phyloP scores from a whole-genome alignment of 495 filamentous ascomycete species.

The Pyrenula aspistea region DNA sequence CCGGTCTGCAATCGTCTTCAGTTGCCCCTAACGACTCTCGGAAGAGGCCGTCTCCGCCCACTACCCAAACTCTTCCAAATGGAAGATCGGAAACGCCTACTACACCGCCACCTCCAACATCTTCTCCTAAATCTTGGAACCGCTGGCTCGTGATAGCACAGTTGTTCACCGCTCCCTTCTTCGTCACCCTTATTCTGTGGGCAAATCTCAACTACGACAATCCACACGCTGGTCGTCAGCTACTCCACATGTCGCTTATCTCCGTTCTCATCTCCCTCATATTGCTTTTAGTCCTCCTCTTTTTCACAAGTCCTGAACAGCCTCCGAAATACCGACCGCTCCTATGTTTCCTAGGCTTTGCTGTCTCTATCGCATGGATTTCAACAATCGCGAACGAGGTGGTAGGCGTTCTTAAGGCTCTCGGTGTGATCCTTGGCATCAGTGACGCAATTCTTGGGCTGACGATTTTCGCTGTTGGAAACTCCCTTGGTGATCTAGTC shows the following conservation, averaged over 20 bases:
- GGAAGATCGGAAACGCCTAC: background rate
- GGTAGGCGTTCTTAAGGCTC: constrained; percentile 84
- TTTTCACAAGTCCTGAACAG: constrained; percentile 41
- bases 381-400: constrained; percentile 93
- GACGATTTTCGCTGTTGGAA: constrained; percentile 94
- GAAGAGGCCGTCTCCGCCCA: background rate
- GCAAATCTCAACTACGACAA: constrained; percentile 45
- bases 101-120: constrained; percentile 1
- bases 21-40: background rate
- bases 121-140: constrained; percentile 58
- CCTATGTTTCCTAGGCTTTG: constrained; percentile 82
- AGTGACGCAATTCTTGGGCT: constrained; percentile 92
- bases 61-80: constrained; percentile 11
- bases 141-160: constrained; percentile 81
- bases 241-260: constrained; percentile 13
- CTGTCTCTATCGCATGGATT: constrained; percentile 89
- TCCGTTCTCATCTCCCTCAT: constrained; percentile 54
- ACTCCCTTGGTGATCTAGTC: constrained; percentile 87
- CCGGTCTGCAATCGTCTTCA: constrained; percentile 1
- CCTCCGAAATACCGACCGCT: constrained; percentile 56
- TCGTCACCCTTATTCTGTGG: constrained; percentile 68
- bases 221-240: constrained; percentile 9
- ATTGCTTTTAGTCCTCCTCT: constrained; percentile 57
- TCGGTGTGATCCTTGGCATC: constrained; percentile 87
- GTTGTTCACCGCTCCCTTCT: constrained; percentile 77